Conservation (phyloP, 176 grass and related monocot species). For the Zizania latifolia region DNA sequence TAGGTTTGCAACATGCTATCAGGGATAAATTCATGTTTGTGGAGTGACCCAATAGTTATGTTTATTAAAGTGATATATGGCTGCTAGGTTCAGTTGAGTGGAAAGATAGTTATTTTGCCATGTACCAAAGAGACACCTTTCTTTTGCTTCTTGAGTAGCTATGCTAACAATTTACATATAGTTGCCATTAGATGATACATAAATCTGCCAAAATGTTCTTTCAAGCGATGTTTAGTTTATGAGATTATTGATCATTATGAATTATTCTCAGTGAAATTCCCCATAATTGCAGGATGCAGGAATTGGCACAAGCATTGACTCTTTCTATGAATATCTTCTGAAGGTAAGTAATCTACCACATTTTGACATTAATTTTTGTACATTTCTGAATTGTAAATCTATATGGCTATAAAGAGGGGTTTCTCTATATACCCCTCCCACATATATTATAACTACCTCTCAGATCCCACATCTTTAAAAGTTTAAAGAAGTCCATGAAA, state of each 20-base stretch:
- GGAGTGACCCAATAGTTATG: background rate
- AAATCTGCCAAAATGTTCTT: background rate
- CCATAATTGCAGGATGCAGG: constrained; percentile 67
- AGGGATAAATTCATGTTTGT: background rate
- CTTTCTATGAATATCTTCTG: constrained; percentile 97
- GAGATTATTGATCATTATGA: background rate
- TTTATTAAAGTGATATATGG: constrained; percentile 13
- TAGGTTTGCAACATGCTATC: constrained; percentile 1
- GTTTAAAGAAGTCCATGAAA: background rate
- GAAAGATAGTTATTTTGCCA: background rate
- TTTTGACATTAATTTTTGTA: constrained; percentile 9
- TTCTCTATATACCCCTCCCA: background rate
- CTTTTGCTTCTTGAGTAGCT: constrained; percentile 1
- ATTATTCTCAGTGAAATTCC: background rate
- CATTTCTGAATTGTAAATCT: background rate
- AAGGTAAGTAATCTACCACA: constrained; percentile 44
- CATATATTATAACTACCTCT: too few relatives aligned
- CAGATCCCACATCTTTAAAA: background rate
- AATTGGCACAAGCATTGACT: constrained; percentile 97
- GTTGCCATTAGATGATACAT: background rate
- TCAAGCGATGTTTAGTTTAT: background rate
- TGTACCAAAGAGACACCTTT: background rate
- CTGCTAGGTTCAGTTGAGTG: background rate
- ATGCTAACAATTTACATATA: background rate
- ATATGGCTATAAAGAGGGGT: background rate